These are phyloP conservation scores for Cynara cardunculus DNA, from an alignment of 129 eudicot genomes.

Conservation along the genomic window DNA sequence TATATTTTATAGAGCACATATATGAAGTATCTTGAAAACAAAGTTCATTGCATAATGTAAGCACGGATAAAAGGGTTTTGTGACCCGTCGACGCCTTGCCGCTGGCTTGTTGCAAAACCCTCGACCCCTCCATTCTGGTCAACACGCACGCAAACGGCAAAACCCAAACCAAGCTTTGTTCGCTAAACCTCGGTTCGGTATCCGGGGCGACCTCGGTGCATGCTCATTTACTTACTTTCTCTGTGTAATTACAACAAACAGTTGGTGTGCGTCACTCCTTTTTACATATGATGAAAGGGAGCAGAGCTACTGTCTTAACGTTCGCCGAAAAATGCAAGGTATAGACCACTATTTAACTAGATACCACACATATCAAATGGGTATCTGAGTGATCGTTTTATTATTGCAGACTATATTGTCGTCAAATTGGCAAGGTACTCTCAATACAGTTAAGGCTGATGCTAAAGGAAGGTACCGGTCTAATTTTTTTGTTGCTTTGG, in stretches of 20 bases:
- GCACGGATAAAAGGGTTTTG: neutral
- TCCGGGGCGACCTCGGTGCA: neutral
- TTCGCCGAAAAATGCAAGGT: conserved; percentile 88
- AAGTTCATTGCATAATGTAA: neutral
- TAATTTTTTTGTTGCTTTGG: neutral
- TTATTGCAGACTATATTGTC: conserved; percentile 63
- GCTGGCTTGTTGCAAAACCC: neutral
- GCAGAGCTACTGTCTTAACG: conserved; percentile 39
- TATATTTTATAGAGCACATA: neutral
- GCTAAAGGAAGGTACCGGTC: conserved; percentile 59
- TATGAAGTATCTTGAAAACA: neutral
- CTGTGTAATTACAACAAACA: conserved; percentile 38
- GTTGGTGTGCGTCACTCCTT: conserved; percentile 27
- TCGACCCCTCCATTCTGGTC: neutral
- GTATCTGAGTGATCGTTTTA: neutral
- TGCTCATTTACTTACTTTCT: neutral
- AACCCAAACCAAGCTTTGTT: neutral
- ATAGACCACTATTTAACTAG: neutral
- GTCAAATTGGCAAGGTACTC: conserved; percentile 86
- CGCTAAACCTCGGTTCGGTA: neutral
- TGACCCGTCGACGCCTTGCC: neutral
- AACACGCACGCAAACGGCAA: neutral
- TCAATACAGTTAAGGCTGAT: conserved; percentile 77
- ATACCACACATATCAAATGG: neutral
- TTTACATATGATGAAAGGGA: conserved; percentile 31